Base-by-base conservation (phyloP, 139 green algal genomes). In the Asterochloris erici region DNA sequence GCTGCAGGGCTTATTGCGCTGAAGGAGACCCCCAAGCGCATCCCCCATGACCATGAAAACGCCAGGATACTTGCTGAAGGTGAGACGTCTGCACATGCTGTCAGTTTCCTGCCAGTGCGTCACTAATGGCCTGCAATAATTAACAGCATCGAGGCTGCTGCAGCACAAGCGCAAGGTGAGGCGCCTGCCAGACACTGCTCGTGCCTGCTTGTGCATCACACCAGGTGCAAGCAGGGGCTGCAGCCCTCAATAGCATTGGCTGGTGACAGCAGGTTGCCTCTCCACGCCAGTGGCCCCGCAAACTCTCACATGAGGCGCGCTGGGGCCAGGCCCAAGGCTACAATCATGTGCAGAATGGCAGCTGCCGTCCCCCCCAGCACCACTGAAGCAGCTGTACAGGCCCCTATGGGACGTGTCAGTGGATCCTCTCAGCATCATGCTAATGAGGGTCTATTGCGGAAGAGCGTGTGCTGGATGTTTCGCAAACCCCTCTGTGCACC, bases 1-100 rank as follows among this genome's bases (percentile, higher is more conserved):
- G 27, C 10, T 85, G 82, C 82, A 85, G 83, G 83, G 15, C 38
- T 84, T 13, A 24, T 87, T 11, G 66, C 84, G 14, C 28, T 84
- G 28, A 75, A 64, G 21, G 28, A 83, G 60, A 84, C 70, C 12
- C 23, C 78, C 16, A 64, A 68, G 27, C 74, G 74, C 24, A 79
- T 87, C 4, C 47, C 26, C 19, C 1, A 76, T 9, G 84, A 87
- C 68, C 84, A 87, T 21, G 26, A 47, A 26, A 87, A 84, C 64
- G 84, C 84, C 19, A 68, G 54, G 21, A 19, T 70, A 11, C 68
- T 87, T 12, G 84, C 84, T 10, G 26, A 84, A 61, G 81, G 81
- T 81, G 73, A 29, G 38, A 60, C 54, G 38, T 54, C 38, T 54
- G 38, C 4, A 6, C 6, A 54, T 54, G 38, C 38, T 54, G 38